Evolutionary conservation across 139 green algal species (phyloP).

Genomic region (Marvania coccoides): DNA sequence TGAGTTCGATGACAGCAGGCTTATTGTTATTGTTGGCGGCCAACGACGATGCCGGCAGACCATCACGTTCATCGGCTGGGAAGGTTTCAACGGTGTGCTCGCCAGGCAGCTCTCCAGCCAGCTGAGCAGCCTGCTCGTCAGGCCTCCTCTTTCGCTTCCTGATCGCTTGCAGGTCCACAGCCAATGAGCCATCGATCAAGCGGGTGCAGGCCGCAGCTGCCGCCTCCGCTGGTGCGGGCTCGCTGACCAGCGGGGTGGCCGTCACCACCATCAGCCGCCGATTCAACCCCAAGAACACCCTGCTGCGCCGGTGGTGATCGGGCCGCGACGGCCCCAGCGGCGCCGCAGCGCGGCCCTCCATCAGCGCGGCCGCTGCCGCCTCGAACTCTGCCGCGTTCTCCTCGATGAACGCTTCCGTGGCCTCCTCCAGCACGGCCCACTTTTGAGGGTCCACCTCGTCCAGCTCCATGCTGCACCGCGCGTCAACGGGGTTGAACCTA

Average conservation of each 20-base stretch:
- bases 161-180: neutral
- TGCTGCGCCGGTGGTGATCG: neutral
- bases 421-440: constrained; percentile 52
- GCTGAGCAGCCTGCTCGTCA: too few species aligned
- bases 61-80: neutral
- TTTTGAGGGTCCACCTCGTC: constrained; percentile 64
- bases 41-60: neutral
- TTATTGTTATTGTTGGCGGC: too few species aligned
- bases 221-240: neutral
- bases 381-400: constrained; percentile 36
- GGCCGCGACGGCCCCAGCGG: too few species aligned
- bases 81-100: neutral
- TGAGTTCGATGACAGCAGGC: neutral
- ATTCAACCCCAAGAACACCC: neutral
- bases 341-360: too few species aligned
- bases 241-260: neutral
- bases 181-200: neutral
- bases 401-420: constrained; percentile 65
- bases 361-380: constrained; percentile 34
- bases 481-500: constrained; percentile 62
- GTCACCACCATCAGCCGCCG: neutral
- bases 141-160: neutral
- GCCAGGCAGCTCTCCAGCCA: neutral
- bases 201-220: neutral
- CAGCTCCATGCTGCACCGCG: constrained; percentile 68